Conservation (phyloP, 306 rosid species). For the Vigna reflexopilosa region DNA sequence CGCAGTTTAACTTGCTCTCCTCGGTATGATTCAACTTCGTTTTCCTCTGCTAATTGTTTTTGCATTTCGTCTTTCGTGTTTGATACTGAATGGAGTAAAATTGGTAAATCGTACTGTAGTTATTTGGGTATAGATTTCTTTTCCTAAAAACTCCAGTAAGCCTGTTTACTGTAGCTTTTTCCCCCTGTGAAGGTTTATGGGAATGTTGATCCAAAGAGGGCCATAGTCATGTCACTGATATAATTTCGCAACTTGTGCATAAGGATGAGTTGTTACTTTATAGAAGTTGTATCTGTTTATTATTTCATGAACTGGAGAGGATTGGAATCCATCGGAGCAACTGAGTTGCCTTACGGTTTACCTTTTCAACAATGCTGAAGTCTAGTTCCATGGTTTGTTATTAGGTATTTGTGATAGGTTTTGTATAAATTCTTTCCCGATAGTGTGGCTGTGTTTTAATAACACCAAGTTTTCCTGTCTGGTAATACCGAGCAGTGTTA, state of each 20-base stretch:
- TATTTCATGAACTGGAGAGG: neutral
- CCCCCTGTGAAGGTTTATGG: neutral
- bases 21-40: conserved; percentile 63
- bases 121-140: too few relatives aligned
- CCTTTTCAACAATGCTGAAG: neutral
- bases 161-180: neutral
- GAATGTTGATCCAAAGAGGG: neutral
- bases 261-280: neutral
- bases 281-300: neutral
- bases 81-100: neutral
- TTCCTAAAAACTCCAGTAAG: too few relatives aligned
- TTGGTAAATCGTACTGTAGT: neutral
- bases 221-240: neutral
- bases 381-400: neutral
- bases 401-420: neutral
- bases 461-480: neutral
- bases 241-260: neutral
- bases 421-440: neutral
- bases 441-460: neutral
- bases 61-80: neutral
- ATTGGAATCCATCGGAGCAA: neutral
- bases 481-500: neutral
- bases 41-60: neutral
- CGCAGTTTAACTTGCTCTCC: conserved; percentile 70
- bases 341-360: neutral